phyloP scores from a whole-genome alignment of 2,329 filamentous ascomycete genomes.

The Aspergillus piperis region DNA sequence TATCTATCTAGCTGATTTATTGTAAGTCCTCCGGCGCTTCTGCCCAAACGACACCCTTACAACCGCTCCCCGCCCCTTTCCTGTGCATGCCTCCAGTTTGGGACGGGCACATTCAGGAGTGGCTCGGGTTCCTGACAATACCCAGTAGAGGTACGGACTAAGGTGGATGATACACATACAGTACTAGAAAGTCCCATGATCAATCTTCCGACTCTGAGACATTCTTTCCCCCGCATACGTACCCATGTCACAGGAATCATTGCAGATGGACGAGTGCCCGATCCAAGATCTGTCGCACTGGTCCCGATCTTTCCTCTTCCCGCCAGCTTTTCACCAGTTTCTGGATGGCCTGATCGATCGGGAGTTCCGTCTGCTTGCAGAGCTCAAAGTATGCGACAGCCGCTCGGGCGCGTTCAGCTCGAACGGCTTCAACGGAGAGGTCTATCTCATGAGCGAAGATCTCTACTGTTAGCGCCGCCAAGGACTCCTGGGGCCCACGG shows the following conservation, averaged over 20 bases:
- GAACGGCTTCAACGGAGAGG: conserved; percentile 38
- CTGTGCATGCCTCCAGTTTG: background rate
- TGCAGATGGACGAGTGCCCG: conserved; percentile 27
- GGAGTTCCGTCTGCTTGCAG: conserved; percentile 22
- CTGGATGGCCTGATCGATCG: conserved; percentile 25
- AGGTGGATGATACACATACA: background rate
- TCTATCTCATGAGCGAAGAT: conserved; percentile 38
- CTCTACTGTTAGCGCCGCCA: conserved; percentile 31
- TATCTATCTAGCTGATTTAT: background rate
- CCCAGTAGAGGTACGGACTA: background rate
- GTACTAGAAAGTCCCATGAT: conserved; percentile 2
- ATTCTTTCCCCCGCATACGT: background rate
- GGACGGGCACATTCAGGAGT: background rate
- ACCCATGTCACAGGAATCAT: conserved; percentile 5
- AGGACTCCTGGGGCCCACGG: conserved; percentile 26
- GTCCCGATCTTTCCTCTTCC: conserved; percentile 41
- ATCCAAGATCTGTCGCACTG: conserved; percentile 38
- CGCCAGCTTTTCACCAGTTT: conserved; percentile 37
- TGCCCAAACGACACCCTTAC: background rate
- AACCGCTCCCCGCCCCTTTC: background rate
- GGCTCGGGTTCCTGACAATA: background rate
- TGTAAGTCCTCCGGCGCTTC: background rate
- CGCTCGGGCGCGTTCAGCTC: conserved; percentile 41
- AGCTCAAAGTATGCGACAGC: conserved; percentile 35
- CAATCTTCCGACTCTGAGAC: conserved; percentile 3